Conservation (phyloP, 345 rosid genomes). For the Dovyalis caffra region DNA sequence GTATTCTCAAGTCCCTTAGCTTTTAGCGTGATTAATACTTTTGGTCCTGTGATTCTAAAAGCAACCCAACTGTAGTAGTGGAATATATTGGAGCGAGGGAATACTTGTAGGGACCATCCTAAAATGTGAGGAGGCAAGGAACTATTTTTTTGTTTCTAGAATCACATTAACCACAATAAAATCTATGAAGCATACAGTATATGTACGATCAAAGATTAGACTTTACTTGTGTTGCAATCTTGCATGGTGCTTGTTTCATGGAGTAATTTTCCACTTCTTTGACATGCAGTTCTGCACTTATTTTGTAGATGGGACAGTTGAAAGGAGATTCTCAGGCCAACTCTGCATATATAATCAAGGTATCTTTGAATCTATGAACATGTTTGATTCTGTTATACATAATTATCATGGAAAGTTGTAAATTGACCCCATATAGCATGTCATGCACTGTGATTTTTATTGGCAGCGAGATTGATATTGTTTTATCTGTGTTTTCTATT, state of each 20-base stretch:
- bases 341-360: constrained; percentile 77
- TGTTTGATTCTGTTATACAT: not conserved
- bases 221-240: not conserved
- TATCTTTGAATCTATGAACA: constrained; percentile 18
- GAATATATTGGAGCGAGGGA: not conserved
- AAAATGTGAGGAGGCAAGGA: not conserved
- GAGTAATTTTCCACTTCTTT: constrained; percentile 65
- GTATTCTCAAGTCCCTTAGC: not conserved
- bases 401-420: not conserved
- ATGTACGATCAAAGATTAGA: not conserved
- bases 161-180: not conserved
- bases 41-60: not conserved
- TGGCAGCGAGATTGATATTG: not conserved
- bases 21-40: not conserved
- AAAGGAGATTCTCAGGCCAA: constrained; percentile 64
- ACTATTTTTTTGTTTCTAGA: too few species aligned
- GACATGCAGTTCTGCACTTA: constrained; percentile 89
- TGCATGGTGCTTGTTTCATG: constrained; percentile 31
- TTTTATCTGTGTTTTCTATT: constrained; percentile 14
- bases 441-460: not conserved
- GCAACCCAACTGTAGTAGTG: not conserved
- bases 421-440: not conserved
- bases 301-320: constrained; percentile 73
- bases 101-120: not conserved
- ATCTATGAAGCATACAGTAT: not conserved